Conservation (phyloP, 768 basidiomycete genomes). For the Guyanaporus albipodus region DNA sequence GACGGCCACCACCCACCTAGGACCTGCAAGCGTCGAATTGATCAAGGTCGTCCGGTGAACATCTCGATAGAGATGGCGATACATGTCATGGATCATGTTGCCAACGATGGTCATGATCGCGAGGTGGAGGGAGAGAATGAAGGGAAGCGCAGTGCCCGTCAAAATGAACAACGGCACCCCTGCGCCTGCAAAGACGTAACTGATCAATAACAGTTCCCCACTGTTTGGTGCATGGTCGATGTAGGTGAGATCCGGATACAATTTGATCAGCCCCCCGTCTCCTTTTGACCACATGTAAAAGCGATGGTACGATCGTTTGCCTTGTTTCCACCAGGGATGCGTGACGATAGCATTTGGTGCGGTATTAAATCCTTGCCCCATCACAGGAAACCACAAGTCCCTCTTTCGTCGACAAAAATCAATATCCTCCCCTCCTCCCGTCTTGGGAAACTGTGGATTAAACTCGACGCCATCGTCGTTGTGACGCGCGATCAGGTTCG, state of each 20-base stretch:
- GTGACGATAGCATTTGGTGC: conserved; percentile 48
- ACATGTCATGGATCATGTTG: conserved; percentile 47
- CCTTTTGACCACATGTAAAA: conserved; percentile 60
- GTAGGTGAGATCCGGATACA: conserved; percentile 47
- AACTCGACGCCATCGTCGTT: conserved; percentile 43
- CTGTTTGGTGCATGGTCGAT: conserved; percentile 45
- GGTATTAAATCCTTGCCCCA: conserved; percentile 41
- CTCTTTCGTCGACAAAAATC: conserved; percentile 53
- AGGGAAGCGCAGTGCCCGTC: conserved; percentile 7
- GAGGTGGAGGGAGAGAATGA: conserved; percentile 20
- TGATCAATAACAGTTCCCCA: conserved; percentile 41
- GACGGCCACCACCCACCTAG: conserved; percentile 41
- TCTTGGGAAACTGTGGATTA: conserved; percentile 51
- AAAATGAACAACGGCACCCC: conserved; percentile 18
- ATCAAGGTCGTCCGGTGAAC: conserved; percentile 31
- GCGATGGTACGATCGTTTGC: conserved; percentile 43
- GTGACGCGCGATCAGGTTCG: conserved; percentile 51
- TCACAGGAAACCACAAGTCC: conserved; percentile 31
- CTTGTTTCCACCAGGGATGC: conserved; percentile 57
- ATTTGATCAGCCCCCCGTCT: conserved; percentile 47
- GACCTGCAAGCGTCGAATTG: conserved; percentile 34
- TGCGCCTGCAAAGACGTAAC: conserved; percentile 8
- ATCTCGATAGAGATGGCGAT: conserved; percentile 45
- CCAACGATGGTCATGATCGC: conserved; percentile 31
- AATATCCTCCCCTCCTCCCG: conserved; percentile 62